Percentiles rank a stretch among this genome's conserved stretches.
Conservation (phyloP, 345 rosid species). For the Psidium guajava region DNA sequence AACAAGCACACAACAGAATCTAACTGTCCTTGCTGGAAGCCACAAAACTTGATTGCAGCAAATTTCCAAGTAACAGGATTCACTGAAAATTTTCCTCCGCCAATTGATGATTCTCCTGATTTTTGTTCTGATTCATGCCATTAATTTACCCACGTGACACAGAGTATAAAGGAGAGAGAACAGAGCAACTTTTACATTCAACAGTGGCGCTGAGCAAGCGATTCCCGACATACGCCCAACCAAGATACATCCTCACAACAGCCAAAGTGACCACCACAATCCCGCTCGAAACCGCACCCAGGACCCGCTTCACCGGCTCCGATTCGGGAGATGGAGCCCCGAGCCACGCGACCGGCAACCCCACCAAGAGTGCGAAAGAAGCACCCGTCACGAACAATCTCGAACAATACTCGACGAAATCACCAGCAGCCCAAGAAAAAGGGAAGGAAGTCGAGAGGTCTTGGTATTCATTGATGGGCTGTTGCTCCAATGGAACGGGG, state of each 20-base stretch:
- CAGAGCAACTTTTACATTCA: slow-evolving; percentile 33
- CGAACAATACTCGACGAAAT: slow-evolving; percentile 38
- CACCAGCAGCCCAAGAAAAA: slow-evolving; percentile 68
- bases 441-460: slow-evolving; percentile 77
- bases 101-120: background rate
- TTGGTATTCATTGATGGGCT: slow-evolving; percentile 79
- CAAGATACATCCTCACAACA: slow-evolving; percentile 90
- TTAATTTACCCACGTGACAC: background rate
- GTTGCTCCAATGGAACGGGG: slow-evolving; percentile 79
- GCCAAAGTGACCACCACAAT: slow-evolving; percentile 65
- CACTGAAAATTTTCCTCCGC: background rate
- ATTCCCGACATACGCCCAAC: slow-evolving; percentile 97
- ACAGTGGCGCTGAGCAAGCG: slow-evolving; percentile 95
- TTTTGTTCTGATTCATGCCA: background rate
- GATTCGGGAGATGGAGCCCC: slow-evolving; percentile 57
- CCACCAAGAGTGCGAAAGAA: slow-evolving; percentile 58
- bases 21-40: background rate
- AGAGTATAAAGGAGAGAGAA: background rate
- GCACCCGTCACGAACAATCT: slow-evolving; percentile 62
- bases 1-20: background rate
- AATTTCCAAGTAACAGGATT: background rate
- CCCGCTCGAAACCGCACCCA: slow-evolving; percentile 59
- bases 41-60: background rate
- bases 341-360: slow-evolving; percentile 77
- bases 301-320: slow-evolving; percentile 48